phyloP scores from a whole-genome alignment of 2,329 filamentous ascomycete species.

The Dichotomopilus funicola region DNA sequence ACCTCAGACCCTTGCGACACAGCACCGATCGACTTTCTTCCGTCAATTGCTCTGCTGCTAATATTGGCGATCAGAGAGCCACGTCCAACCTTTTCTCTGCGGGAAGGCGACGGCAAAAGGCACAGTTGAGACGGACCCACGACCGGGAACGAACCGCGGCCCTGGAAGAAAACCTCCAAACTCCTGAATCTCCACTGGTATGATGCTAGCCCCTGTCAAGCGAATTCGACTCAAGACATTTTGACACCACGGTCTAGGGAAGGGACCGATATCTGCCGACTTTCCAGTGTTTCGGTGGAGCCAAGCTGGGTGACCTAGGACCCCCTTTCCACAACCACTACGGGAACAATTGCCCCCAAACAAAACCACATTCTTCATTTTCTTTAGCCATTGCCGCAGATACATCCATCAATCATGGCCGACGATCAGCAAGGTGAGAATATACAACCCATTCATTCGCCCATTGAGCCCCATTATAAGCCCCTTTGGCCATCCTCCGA shows the following conservation, averaged over 20 bases:
- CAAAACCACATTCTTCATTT: too few relatives aligned
- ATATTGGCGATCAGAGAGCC: too few relatives aligned
- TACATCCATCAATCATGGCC: constrained; percentile 16
- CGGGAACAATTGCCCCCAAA: too few relatives aligned
- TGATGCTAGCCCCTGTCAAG: constrained; percentile 22
- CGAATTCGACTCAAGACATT: constrained; percentile 22
- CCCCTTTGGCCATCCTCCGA: constrained; percentile 11
- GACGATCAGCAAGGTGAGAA: constrained; percentile 23
- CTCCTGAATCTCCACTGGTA: constrained; percentile 22
- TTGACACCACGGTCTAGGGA: constrained; percentile 19
- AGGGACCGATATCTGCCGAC: neutral
- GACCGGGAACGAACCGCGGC: constrained; percentile 17
- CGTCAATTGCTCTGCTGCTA: too few relatives aligned
- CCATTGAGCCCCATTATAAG: neutral
- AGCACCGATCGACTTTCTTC: neutral
- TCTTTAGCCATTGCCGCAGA: too few relatives aligned
- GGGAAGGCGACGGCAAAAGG: neutral
- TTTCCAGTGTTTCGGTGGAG: too few relatives aligned
- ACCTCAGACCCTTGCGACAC: neutral
- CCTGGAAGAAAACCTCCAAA: constrained; percentile 12
- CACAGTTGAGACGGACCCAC: constrained; percentile 12
- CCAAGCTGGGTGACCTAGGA: too few relatives aligned
- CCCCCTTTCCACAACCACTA: too few relatives aligned
- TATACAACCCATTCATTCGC: neutral
- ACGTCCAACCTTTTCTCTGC: neutral